Percentiles rank a stretch among this genome's conserved stretches.
Conservation (phyloP, 2,329 filamentous ascomycete genomes). For the Nigrospora osmanthi region DNA sequence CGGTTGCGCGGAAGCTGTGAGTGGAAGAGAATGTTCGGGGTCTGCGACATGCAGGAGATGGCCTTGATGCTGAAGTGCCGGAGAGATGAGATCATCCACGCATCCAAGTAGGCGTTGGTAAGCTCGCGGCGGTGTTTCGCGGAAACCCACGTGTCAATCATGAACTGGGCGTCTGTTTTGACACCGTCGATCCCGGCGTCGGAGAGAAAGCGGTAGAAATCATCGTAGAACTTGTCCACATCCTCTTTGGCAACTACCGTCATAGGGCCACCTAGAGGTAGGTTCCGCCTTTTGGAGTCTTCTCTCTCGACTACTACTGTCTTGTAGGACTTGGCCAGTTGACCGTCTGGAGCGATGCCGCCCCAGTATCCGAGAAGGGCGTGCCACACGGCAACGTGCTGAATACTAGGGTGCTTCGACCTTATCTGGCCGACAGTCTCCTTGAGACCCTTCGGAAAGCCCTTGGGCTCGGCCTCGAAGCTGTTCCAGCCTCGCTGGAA, state of each 20-base stretch:
- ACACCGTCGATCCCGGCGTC: conserved; percentile 73
- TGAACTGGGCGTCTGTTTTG: conserved; percentile 91
- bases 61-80: conserved; percentile 69
- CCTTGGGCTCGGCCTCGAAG: conserved; percentile 76
- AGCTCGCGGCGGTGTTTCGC: conserved; percentile 65
- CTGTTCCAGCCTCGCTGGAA: conserved; percentile 63
- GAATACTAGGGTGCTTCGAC: conserved; percentile 59
- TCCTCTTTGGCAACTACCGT: conserved; percentile 69
- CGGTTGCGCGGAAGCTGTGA: conserved; percentile 72
- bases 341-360: conserved; percentile 67
- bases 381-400: conserved; percentile 91
- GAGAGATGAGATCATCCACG: conserved; percentile 73
- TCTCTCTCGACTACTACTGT: conserved; percentile 53
- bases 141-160: conserved; percentile 66
- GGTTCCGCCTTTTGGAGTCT: conserved; percentile 34
- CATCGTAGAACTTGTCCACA: conserved; percentile 70
- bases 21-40: conserved; percentile 79
- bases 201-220: conserved; percentile 81
- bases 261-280: conserved; percentile 56
- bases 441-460: conserved; percentile 76
- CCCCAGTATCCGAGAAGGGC: conserved; percentile 86
- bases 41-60: conserved; percentile 93
- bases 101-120: conserved; percentile 71
- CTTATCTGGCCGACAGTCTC: conserved; percentile 63
- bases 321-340: conserved; percentile 71